A percentile compares a stretch with the other conserved stretches of the same genome.
Evolutionary conservation across 208 protist species (phyloP).

Genomic region (Crithidia expoeki): DNA sequence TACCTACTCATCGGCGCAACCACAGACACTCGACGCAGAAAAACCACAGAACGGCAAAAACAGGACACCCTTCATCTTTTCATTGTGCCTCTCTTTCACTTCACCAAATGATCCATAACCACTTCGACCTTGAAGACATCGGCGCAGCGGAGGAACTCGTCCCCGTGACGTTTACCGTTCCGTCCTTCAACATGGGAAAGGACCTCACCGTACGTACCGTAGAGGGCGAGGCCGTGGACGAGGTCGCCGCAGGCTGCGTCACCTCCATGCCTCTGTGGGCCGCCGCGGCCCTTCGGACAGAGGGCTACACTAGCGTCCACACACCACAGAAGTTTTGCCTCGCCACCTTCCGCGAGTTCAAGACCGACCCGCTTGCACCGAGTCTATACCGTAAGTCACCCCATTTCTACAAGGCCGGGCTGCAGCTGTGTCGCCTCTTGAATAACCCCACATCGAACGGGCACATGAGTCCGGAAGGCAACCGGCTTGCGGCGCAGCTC

Average conservation of each 20-base stretch:
- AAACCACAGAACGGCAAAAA: neutral
- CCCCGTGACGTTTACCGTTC: slow-evolving; percentile 55
- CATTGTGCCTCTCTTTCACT: neutral
- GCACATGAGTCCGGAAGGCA: slow-evolving; percentile 52
- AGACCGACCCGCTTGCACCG: slow-evolving; percentile 70
- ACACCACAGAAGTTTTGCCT: slow-evolving; percentile 58
- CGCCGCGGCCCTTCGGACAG: slow-evolving; percentile 49
- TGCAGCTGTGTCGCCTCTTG: slow-evolving; percentile 57
- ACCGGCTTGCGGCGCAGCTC: slow-evolving; percentile 73
- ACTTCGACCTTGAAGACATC: slow-evolving; percentile 76
- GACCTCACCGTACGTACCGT: slow-evolving; percentile 43
- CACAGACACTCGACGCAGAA: neutral
- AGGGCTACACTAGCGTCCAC: slow-evolving; percentile 57
- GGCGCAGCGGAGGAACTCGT: slow-evolving; percentile 52
- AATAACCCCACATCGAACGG: slow-evolving; percentile 45
- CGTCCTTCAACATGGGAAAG: slow-evolving; percentile 59
- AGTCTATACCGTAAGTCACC: slow-evolving; percentile 68
- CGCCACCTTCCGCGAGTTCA: slow-evolving; percentile 77
- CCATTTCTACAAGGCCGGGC: slow-evolving; percentile 71
- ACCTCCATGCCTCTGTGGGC: slow-evolving; percentile 73
- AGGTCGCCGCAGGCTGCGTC: slow-evolving; percentile 52
- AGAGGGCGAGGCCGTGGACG: slow-evolving; percentile 49
- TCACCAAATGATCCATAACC: slow-evolving; percentile 59
- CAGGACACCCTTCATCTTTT: neutral
- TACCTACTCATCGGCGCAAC: neutral